Conservation (phyloP, 2,329 filamentous ascomycete species). For the Juglanconis oblonga region DNA sequence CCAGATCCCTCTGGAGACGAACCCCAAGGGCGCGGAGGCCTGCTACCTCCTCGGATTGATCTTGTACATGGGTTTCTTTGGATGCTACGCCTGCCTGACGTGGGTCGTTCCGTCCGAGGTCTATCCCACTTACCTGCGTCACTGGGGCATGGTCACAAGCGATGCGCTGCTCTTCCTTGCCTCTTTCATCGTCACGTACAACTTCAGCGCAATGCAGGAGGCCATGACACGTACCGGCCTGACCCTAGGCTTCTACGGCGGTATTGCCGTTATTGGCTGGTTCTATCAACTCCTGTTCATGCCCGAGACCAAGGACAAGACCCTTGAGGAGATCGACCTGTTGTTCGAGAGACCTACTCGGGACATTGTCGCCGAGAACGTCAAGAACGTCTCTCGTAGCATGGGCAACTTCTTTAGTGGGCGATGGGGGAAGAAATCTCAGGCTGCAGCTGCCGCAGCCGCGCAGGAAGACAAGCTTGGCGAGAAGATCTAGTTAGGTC, state of each 20-base stretch:
- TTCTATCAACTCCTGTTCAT: conserved; percentile 73
- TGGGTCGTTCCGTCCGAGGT: conserved; percentile 68
- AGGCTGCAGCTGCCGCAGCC: conserved; percentile 1
- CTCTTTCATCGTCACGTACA: conserved; percentile 73
- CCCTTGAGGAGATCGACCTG: conserved; percentile 68
- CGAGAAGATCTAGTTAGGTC: conserved; percentile 13
- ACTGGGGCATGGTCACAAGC: conserved; percentile 71
- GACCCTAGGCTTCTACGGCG: conserved; percentile 69
- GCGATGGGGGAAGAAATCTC: conserved; percentile 8
- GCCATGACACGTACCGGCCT: conserved; percentile 66
- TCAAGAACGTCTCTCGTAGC: conserved; percentile 27
- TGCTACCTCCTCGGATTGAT: conserved; percentile 67
- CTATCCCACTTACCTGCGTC: conserved; percentile 69
- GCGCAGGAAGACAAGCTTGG: conserved; percentile 15
- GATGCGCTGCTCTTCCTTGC: conserved; percentile 67
- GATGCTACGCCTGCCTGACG: conserved; percentile 61
- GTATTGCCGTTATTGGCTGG: conserved; percentile 68
- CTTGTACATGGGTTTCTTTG: conserved; percentile 68
- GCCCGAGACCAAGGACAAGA: conserved; percentile 70
- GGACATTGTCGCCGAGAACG: conserved; percentile 60
- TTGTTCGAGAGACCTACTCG: conserved; percentile 63
- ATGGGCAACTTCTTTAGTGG: conserved; percentile 16
- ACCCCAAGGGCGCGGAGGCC: conserved; percentile 50
- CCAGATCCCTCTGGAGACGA: conserved; percentile 45
- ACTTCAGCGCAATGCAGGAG: conserved; percentile 67